Conservation (phyloP, 202 grass and related monocot species). For the Setaria italica region DNA sequence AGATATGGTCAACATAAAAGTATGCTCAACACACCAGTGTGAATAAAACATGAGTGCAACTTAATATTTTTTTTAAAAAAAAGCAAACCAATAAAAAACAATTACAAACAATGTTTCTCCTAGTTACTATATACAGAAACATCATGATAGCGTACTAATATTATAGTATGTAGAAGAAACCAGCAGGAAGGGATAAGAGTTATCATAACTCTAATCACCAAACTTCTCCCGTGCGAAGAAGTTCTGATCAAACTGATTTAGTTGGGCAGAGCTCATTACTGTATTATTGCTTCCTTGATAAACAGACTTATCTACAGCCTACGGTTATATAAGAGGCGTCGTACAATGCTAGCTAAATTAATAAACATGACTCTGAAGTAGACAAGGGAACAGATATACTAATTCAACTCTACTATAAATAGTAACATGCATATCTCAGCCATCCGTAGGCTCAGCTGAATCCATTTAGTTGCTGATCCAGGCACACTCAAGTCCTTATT, state of each 20-base stretch:
- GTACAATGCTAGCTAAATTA: no score
- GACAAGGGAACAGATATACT: not conserved
- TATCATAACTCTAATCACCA: not conserved
- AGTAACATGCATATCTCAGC: slow-evolving; percentile 18
- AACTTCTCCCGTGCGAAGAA: not conserved
- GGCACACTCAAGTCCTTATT: not conserved
- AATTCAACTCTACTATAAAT: not conserved
- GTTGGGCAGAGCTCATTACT: not conserved
- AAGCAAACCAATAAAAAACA: not conserved
- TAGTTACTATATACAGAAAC: no score
- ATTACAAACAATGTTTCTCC: not conserved
- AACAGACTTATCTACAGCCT: not conserved
- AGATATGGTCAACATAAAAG: not conserved
- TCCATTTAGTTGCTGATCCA: not conserved
- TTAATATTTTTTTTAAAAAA: not conserved
- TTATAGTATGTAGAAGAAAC: not conserved
- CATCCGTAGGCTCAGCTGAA: not conserved
- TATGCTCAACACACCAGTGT: not conserved
- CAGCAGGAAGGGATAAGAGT: not conserved
- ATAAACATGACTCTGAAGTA: not conserved
- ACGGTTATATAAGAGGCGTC: not conserved
- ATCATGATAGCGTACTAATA: no score
- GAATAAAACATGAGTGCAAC: not conserved
- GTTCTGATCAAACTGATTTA: not conserved
- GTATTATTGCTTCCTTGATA: not conserved